These are phyloP conservation scores for Chionographis japonica DNA, from an alignment of 106 monocot species.

Conservation along the genomic window DNA sequence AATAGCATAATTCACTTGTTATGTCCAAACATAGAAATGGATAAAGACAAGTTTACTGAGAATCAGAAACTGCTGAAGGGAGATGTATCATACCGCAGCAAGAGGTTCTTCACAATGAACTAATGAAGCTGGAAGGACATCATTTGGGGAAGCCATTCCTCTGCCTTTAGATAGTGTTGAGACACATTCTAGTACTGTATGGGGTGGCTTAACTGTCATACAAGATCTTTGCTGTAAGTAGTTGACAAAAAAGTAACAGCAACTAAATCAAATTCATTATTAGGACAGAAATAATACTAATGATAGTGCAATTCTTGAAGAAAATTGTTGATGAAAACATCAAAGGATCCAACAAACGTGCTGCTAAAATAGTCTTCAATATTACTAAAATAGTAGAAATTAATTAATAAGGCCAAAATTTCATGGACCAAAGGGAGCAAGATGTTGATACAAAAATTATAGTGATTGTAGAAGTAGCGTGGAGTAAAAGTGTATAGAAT, in stretches of 20 bases:
- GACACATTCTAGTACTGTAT: slow-evolving; percentile 46
- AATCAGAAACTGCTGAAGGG: slow-evolving; percentile 1
- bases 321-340: too few species aligned
- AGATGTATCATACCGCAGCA: slow-evolving; percentile 58
- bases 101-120: slow-evolving; percentile 80
- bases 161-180: slow-evolving; percentile 63
- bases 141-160: slow-evolving; percentile 53
- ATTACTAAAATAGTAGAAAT: too few species aligned
- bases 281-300: neutral
- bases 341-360: too few species aligned
- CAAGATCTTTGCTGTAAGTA: neutral
- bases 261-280: neutral
- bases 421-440: too few species aligned
- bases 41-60: neutral
- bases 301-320: too few species aligned
- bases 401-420: too few species aligned
- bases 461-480: too few species aligned
- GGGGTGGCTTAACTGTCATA: slow-evolving; percentile 28
- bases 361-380: too few species aligned
- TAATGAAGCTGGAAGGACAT: slow-evolving; percentile 60
- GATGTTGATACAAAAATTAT: too few species aligned
- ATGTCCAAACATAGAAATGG: neutral
- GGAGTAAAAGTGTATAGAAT: too few species aligned
- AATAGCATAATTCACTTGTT: neutral
- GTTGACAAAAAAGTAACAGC: neutral